A percentile compares a stretch with the other conserved stretches of the same genome.
phyloP scores from a whole-genome alignment of 305 asterid genomes.

The Fraxinus angustifolia region DNA sequence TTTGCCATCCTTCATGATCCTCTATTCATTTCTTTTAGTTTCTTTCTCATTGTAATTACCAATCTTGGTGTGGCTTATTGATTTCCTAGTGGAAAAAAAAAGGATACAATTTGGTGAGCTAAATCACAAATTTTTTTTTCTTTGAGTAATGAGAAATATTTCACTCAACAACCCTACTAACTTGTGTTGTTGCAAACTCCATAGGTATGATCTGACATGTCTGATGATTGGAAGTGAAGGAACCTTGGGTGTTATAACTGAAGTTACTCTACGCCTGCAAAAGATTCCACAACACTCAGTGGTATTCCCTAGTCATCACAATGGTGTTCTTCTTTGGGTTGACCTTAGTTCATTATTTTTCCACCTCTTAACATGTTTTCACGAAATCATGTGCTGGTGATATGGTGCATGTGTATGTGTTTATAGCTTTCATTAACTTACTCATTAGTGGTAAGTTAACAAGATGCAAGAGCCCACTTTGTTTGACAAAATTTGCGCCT shows the following conservation, averaged over 20 bases:
- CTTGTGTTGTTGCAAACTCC: constrained; percentile 15
- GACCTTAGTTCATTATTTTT: neutral
- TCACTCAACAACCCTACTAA: neutral
- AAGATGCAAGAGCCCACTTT: too few relatives aligned
- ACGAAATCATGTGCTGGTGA: neutral
- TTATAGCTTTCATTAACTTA: too few relatives aligned
- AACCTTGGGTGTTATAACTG: constrained; percentile 89
- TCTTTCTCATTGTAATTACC: neutral
- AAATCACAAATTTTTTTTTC: neutral
- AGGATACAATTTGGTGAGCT: neutral
- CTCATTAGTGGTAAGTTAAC: too few relatives aligned
- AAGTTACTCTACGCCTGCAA: constrained; percentile 88
- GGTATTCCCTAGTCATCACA: constrained; percentile 42
- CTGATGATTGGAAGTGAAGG: constrained; percentile 97
- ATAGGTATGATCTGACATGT: constrained; percentile 86
- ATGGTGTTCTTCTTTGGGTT: constrained; percentile 13
- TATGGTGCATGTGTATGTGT: too few relatives aligned
- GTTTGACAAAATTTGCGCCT: too few relatives aligned
- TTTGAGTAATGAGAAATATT: neutral
- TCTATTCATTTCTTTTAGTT: too few relatives aligned
- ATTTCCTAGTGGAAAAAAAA: neutral
- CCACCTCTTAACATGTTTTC: neutral
- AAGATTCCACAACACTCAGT: constrained; percentile 76
- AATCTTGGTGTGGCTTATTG: neutral
- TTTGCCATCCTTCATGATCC: neutral